Evolutionary conservation across 2,329 filamentous ascomycete species (phyloP).

Genomic region (Amauroascus niger): DNA sequence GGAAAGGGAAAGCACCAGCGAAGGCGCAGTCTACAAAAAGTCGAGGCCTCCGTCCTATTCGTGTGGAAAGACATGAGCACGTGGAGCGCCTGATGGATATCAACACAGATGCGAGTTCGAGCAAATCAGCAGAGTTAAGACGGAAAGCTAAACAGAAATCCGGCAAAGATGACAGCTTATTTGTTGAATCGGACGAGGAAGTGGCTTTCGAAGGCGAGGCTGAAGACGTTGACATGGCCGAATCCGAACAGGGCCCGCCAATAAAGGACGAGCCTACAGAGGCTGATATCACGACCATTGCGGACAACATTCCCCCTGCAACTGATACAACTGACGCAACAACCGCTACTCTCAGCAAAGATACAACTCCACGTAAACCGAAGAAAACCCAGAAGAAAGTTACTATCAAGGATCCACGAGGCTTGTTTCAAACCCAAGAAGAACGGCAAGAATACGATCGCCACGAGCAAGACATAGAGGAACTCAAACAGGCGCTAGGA

Average conservation of each 20-base stretch:
- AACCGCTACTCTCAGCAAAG: slow-evolving; percentile 3
- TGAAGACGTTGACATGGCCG: slow-evolving; percentile 28
- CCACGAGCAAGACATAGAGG: slow-evolving; percentile 32
- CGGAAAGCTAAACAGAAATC: slow-evolving; percentile 28
- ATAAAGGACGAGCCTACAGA: slow-evolving; percentile 49
- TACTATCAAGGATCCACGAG: slow-evolving; percentile 24
- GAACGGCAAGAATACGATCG: slow-evolving; percentile 37
- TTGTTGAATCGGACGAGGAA: slow-evolving; percentile 26
- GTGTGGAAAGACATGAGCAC: slow-evolving; percentile 48
- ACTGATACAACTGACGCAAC: slow-evolving; percentile 18
- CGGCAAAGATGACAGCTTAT: slow-evolving; percentile 26
- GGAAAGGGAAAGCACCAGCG: slow-evolving; percentile 28
- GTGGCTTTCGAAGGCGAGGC: slow-evolving; percentile 27
- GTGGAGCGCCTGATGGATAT: slow-evolving; percentile 46
- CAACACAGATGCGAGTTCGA: slow-evolving; percentile 45
- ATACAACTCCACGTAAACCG: slow-evolving; percentile 4
- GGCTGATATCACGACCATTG: slow-evolving; percentile 37
- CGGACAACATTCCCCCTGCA: slow-evolving; percentile 25
- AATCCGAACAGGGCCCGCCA: slow-evolving; percentile 29
- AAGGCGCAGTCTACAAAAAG: slow-evolving; percentile 20
- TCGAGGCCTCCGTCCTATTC: slow-evolving; percentile 41
- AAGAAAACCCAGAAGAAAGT: slow-evolving; percentile 18
- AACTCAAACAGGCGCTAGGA: slow-evolving; percentile 32
- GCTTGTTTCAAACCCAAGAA: slow-evolving; percentile 33
- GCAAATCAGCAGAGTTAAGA: slow-evolving; percentile 36